A percentile compares a stretch with the other conserved stretches of the same genome.
Conservation (phyloP, 2,329 filamentous ascomycete genomes). For the Onygena corvina region DNA sequence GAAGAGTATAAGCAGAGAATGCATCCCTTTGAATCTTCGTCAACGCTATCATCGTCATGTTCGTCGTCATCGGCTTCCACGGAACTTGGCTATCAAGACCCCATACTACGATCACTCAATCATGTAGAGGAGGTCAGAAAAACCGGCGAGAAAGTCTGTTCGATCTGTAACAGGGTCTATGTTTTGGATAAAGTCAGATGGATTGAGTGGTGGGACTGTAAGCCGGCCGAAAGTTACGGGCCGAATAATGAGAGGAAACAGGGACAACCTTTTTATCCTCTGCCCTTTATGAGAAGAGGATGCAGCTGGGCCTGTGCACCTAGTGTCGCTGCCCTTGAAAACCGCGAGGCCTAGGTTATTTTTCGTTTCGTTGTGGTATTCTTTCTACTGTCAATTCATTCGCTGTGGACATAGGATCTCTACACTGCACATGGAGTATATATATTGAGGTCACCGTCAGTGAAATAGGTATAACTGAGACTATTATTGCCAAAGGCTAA, state of each 20-base stretch:
- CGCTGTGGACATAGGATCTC: neutral
- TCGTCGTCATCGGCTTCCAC: neutral
- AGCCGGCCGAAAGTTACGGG: slow-evolving; percentile 28
- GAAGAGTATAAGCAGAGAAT: slow-evolving; percentile 13
- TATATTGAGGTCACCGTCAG: neutral
- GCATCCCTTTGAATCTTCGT: neutral
- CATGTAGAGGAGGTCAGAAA: slow-evolving; percentile 26
- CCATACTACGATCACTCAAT: slow-evolving; percentile 26
- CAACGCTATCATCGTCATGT: slow-evolving; percentile 9
- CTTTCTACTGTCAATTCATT: neutral
- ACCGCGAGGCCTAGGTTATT: neutral
- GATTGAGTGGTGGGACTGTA: slow-evolving; percentile 37
- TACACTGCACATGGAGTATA: neutral
- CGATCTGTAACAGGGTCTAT: slow-evolving; percentile 30
- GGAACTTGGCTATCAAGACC: slow-evolving; percentile 17
- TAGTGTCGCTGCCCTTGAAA: neutral
- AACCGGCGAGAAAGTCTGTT: slow-evolving; percentile 31
- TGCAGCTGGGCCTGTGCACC: slow-evolving; percentile 30
- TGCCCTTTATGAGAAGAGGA: slow-evolving; percentile 31
- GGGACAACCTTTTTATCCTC: slow-evolving; percentile 25
- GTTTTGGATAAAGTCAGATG: slow-evolving; percentile 34
- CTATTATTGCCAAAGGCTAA: no score
- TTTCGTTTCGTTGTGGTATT: neutral
- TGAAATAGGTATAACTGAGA: no score
- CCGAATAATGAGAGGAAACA: slow-evolving; percentile 24